Base-by-base conservation (phyloP, 768 basidiomycete species). In the Gelatoporia subvermispora region DNA sequence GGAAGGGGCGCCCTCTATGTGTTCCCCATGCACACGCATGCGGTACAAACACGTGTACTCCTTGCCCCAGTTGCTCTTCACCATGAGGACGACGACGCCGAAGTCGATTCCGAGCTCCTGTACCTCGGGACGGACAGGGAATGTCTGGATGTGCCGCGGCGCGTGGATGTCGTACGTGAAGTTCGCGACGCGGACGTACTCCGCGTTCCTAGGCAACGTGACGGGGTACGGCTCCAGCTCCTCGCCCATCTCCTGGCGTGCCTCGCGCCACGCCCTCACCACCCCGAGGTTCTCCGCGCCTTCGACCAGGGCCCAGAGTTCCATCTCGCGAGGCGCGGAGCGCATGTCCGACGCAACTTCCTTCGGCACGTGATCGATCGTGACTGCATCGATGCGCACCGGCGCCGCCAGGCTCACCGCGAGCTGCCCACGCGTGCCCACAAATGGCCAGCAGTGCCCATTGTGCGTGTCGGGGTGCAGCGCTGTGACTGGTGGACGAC, bases 401-500 rank as follows among this genome's bases (percentile, higher is more conserved):
- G 73, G 72, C 4, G 77, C 75, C 2, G 83, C 82, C 23, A 99
- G 80, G 31, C 74, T 72, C 24, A 99, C 83, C 4, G 91, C 95
- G 9, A 98, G 69, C 59, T 89, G 88, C 3, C 94, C 95, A 41
- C 77, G 64, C 16, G 73, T 59, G 0, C 94, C 94, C 4, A 69
- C 70, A 69, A 98, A 92, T 1, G 95, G 90, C 93, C 95, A 99
- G 67, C 95, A 99, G 48, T 85, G 77, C 3, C 96, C 95, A 28
- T 81, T 82, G 47, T 85, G 78, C 22, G 74, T 71, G 52, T 96
- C 91, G 50, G 89, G 85, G 59, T 95, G 87, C n/a, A 99, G 72
- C 2, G 90, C 91, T 0, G 80, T 86, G 42, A 92, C 80, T 1
- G 95, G 93, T 1, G 90, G 79, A 15, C 83, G 80, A n/a, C 91